phyloP scores from a whole-genome alignment of 179 eudicot species.

The Drosera spatulata region DNA sequence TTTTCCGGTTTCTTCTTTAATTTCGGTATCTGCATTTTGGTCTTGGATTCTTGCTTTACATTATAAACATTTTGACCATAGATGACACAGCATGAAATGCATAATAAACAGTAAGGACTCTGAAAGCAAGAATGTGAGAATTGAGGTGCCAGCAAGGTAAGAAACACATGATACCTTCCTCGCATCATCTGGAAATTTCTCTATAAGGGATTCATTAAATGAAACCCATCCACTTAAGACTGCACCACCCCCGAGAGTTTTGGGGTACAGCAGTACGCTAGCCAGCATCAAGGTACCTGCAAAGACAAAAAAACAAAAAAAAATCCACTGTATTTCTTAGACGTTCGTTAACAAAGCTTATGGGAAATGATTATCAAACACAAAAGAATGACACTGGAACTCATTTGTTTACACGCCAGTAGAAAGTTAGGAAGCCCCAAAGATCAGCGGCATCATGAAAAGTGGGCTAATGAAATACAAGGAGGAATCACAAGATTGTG shows the following conservation, averaged over 20 bases:
- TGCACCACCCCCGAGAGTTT: constrained; percentile 91
- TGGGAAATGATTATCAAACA: too few species aligned
- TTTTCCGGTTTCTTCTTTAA: too few species aligned
- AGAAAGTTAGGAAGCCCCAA: not conserved
- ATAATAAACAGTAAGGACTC: not conserved
- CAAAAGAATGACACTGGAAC: not conserved
- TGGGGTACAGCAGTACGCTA: constrained; percentile 86
- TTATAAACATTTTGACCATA: too few species aligned
- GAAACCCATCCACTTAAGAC: constrained; percentile 99
- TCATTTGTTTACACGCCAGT: not conserved
- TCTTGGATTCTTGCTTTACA: too few species aligned
- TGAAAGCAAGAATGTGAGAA: not conserved
- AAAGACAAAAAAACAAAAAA: constrained; percentile 13
- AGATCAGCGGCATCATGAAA: too few species aligned
- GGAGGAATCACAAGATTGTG: too few species aligned
- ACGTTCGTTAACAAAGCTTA: not conserved
- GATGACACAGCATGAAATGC: not conserved
- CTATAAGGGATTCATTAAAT: constrained; percentile 55
- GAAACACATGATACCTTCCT: constrained; percentile 47
- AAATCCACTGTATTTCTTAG: not conserved
- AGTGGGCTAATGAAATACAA: too few species aligned
- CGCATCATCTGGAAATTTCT: constrained; percentile 56
- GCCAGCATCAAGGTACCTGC: constrained; percentile 96
- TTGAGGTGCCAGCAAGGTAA: not conserved
- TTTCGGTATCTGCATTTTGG: too few species aligned